Base-by-base conservation (phyloP, 192 early-diverging fungal species). In the Jimgerdemannia lactiflua region DNA sequence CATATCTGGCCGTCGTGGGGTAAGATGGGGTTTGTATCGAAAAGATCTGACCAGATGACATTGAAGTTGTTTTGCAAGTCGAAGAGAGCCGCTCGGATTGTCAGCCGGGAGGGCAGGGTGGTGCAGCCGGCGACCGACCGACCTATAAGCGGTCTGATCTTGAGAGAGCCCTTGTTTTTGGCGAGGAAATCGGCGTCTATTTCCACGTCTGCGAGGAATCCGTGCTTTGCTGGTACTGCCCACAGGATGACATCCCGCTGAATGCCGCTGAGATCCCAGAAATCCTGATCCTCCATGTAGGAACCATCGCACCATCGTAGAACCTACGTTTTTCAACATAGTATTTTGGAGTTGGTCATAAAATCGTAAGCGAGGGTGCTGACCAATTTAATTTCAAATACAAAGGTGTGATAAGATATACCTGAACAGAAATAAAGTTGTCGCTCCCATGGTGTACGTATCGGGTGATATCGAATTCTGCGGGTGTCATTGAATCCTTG, bases 201-300 rank as follows among this genome's bases (percentile, higher is more conserved):
- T 41, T 73, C 64, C 3, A 65, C 64, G 39, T 73, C 64, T 4
- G 42, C 17, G 64, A 73, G 67, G 39, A 67, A 64, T 3, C 72
- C 72, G 14, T 41, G 59, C 3, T 40, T 42, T 0, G 72, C 72
- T 4, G 72, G 64, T 39, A 39, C 63, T 20, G 42, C 63, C n/a
- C 42, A 73, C 64, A 73, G 43, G 19, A 66, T 39, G 8, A 73
- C 72, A 64, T 73, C 72, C 10, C 72, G 63, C 19, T 73, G 59
- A 10, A 73, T 73, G 19, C 72, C 72, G 64, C 67, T 43, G 39
- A 73, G 44, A 41, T 73, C 72, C 72, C 72, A 73, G 39, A 73
- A 73, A 39, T 73, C 72, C 54, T 73, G 72, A 19, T 73, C 72
- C 65, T 73, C 72, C 43, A 73, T 42, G 14, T 73, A 73, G 17